These are phyloP conservation scores for Penicillium sp. DNA, from an alignment of 2,329 filamentous ascomycete species.

Conservation along the genomic window DNA sequence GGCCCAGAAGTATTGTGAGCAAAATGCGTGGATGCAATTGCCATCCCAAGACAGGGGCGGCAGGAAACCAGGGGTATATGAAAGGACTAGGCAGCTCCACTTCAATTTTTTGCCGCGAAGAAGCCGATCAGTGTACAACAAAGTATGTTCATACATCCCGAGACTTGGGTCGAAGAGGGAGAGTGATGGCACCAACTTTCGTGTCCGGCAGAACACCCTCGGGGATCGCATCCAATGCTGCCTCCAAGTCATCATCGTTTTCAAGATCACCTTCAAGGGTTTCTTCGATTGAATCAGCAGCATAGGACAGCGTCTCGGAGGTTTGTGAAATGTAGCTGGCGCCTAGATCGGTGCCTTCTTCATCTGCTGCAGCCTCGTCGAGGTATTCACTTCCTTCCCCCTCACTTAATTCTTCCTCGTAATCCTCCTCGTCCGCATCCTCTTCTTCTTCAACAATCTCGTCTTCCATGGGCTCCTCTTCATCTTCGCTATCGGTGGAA, in stretches of 20 bases:
- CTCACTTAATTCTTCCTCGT: constrained; percentile 42
- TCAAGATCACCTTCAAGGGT: constrained; percentile 37
- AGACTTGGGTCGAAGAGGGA: constrained; percentile 18
- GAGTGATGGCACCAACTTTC: constrained; percentile 8
- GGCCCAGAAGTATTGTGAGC: constrained; percentile 4
- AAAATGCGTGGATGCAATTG: constrained; percentile 9
- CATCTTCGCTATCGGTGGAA: constrained; percentile 63
- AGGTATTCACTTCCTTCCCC: constrained; percentile 47
- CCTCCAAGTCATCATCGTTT: constrained; percentile 13
- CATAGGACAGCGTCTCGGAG: constrained; percentile 41
- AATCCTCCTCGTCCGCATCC: constrained; percentile 43
- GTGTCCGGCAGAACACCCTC: constrained; percentile 7
- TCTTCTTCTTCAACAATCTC: constrained; percentile 47
- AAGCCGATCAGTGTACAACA: constrained; percentile 1
- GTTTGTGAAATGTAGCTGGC: constrained; percentile 34
- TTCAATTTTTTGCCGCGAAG: not conserved
- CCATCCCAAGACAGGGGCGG: constrained; percentile 6
- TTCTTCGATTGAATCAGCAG: constrained; percentile 40
- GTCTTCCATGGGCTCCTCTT: constrained; percentile 41
- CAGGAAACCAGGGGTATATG: constrained; percentile 7
- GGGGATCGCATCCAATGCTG: constrained; percentile 19
- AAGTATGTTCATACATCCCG: constrained; percentile 11
- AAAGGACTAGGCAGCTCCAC: constrained; percentile 3
- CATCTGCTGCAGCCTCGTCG: constrained; percentile 47
- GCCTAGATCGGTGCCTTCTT: constrained; percentile 39